Evolutionary conservation across 371 early-diverging fungal species (phyloP).

Genomic region (Apophysomyces trapeziformis): DNA sequence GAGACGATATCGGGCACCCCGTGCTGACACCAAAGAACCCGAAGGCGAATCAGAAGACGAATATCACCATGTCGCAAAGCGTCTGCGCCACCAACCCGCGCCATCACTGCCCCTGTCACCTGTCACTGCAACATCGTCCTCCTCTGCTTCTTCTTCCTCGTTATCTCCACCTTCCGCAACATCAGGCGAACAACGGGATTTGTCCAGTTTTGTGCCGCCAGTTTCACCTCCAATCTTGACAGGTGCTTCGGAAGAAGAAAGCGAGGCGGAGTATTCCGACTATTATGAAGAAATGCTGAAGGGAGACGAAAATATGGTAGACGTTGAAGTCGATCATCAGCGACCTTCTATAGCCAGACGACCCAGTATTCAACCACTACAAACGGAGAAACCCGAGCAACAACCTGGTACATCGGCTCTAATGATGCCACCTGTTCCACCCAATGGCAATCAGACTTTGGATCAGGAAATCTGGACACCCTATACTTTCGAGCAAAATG

Average conservation of each 20-base stretch:
- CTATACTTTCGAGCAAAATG: conserved; percentile 45
- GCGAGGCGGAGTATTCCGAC: conserved; percentile 57
- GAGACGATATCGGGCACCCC: neutral
- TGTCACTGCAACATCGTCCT: conserved; percentile 6
- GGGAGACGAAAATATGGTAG: conserved; percentile 51
- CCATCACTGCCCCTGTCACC: conserved; percentile 18
- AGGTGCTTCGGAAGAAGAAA: conserved; percentile 35
- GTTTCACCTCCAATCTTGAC: conserved; percentile 14
- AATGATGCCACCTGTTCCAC: neutral
- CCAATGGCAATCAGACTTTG: neutral
- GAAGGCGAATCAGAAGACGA: conserved; percentile 22
- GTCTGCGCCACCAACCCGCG: conserved; percentile 17
- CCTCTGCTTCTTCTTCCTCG: conserved; percentile 18
- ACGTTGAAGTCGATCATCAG: conserved; percentile 22
- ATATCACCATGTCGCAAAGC: conserved; percentile 14
- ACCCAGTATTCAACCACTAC: conserved; percentile 16
- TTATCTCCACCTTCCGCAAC: conserved; percentile 18
- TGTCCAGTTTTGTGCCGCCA: neutral
- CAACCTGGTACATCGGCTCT: neutral
- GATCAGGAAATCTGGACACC: conserved; percentile 55
- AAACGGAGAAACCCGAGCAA: neutral
- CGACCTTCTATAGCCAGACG: conserved; percentile 13
- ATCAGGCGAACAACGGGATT: conserved; percentile 8
- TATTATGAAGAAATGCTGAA: conserved; percentile 65
- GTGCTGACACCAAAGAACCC: conserved; percentile 4